These are phyloP conservation scores for Aegilops speltoides DNA, from an alignment of 176 grass and related monocot genomes.

Conservation along the genomic window DNA sequence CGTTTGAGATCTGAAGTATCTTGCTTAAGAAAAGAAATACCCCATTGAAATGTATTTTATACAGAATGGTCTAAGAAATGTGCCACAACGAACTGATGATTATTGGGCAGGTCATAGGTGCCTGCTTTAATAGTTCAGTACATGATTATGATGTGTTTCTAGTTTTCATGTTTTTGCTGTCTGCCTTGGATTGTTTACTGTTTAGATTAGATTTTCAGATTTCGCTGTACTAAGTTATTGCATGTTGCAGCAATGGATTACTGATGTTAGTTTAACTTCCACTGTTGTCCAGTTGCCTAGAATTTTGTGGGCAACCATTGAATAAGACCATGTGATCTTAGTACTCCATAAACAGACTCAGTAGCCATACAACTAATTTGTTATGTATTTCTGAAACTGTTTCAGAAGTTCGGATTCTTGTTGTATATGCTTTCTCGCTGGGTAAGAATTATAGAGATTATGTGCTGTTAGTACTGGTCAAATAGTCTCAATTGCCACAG, in stretches of 20 bases:
- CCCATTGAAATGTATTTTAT: not conserved
- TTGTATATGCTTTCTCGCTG: not conserved
- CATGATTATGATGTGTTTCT: not conserved
- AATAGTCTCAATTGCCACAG: not conserved
- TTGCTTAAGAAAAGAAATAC: not conserved
- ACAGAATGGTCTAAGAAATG: not conserved
- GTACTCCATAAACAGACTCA: not conserved
- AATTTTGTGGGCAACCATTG: not conserved
- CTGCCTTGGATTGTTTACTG: not conserved
- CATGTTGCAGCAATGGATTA: not conserved
- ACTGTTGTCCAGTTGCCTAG: not conserved
- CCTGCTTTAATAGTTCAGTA: not conserved
- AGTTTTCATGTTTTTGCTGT: not conserved
- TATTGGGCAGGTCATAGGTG: not conserved
- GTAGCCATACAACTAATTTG: not conserved
- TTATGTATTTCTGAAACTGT: not conserved
- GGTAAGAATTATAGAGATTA: not conserved
- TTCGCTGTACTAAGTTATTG: not conserved
- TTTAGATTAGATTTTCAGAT: not conserved
- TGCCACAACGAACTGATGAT: not conserved
- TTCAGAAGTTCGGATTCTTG: not conserved
- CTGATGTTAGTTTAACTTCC: not conserved
- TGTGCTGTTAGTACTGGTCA: not conserved
- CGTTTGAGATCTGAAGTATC: slow-evolving; percentile 13
- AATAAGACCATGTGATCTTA: not conserved